Conservation (phyloP, 2,329 filamentous ascomycete species). For the Lecanicillium sp. region DNA sequence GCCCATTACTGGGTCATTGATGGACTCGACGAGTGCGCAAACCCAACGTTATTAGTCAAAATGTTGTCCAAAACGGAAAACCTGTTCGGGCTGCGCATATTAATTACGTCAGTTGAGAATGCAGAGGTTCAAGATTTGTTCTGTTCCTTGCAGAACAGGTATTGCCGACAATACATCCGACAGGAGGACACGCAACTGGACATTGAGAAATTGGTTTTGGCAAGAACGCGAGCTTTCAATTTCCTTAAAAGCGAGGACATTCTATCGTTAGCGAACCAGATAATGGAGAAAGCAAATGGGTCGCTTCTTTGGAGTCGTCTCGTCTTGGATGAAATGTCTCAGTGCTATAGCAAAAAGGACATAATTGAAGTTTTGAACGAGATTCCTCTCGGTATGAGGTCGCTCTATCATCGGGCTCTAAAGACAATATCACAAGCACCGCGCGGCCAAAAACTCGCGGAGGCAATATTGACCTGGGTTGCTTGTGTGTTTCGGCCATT, state of each 20-base stretch:
- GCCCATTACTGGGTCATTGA: constrained; percentile 25
- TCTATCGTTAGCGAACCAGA: constrained; percentile 16
- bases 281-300: constrained; percentile 26
- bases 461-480: constrained; percentile 28
- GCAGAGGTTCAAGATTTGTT: not conserved
- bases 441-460: constrained; percentile 21
- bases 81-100: constrained; percentile 13
- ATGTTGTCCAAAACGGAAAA: constrained; percentile 13
- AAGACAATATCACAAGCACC: constrained; percentile 19
- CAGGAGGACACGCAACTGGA: not conserved
- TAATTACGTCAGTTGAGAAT: constrained; percentile 15
- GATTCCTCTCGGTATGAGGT: constrained; percentile 25
- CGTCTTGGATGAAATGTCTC: constrained; percentile 22
- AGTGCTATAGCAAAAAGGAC: constrained; percentile 20
- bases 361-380: constrained; percentile 22
- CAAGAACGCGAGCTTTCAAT: not conserved
- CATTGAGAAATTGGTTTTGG: not conserved
- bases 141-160: not conserved
- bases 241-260: constrained; percentile 10
- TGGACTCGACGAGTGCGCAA: constrained; percentile 24
- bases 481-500: constrained; percentile 25
- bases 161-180: not conserved
- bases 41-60: constrained; percentile 12
- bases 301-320: constrained; percentile 28
- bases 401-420: constrained; percentile 24